phyloP scores from a whole-genome alignment of 345 rosid genomes.

The Arabis alpina region DNA sequence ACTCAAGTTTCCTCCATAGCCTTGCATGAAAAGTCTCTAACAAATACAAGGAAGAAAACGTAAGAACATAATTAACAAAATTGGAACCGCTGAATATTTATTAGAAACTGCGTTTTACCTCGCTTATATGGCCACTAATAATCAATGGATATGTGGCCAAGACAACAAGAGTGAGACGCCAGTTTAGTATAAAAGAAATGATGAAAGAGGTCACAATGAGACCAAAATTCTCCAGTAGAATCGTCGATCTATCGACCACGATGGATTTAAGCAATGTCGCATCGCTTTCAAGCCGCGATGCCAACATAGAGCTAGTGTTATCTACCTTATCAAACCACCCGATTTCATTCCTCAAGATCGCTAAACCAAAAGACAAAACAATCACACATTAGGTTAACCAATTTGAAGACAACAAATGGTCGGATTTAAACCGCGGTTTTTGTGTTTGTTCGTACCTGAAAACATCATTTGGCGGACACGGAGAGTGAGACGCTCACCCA shows the following conservation, averaged over 20 bases:
- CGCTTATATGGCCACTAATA: constrained; percentile 94
- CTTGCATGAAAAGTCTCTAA: constrained; percentile 96
- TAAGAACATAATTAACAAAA: neutral
- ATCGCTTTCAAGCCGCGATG: constrained; percentile 79
- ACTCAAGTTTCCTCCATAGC: constrained; percentile 92
- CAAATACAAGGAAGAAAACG: constrained; percentile 4
- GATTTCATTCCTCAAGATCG: constrained; percentile 88
- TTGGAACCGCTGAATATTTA: too few species aligned
- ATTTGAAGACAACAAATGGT: neutral
- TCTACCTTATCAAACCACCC: constrained; percentile 91
- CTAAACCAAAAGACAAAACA: constrained; percentile 40
- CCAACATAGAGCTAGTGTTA: constrained; percentile 82
- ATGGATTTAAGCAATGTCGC: constrained; percentile 68
- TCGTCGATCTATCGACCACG: constrained; percentile 78
- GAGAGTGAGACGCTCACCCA: constrained; percentile 94
- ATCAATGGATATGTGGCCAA: constrained; percentile 83
- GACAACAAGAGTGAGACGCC: constrained; percentile 94
- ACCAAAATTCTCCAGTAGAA: constrained; percentile 77
- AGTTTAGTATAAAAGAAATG: constrained; percentile 85
- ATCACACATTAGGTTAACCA: neutral
- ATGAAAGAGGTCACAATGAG: constrained; percentile 69
- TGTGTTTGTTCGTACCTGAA: constrained; percentile 53
- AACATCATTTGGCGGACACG: constrained; percentile 88
- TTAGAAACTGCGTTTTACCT: constrained; percentile 51
- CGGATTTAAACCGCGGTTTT: neutral